Conservation (phyloP, 169 alveolate species). For the Plasmodium sp. region DNA sequence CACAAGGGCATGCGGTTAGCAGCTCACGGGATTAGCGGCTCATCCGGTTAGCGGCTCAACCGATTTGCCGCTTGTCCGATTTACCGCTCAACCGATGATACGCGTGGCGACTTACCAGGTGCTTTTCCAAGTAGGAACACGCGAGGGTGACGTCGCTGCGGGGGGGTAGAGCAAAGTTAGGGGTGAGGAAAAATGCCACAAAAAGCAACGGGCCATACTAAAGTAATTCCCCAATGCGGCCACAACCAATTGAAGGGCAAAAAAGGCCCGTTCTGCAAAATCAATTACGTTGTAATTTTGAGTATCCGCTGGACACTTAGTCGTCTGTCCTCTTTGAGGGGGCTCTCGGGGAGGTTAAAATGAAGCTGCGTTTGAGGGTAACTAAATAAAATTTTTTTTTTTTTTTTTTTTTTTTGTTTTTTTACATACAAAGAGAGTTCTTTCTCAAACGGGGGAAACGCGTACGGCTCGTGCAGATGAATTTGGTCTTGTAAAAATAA, state of each 20-base stretch:
- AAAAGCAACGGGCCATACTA: not conserved
- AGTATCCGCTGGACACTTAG: slow-evolving; percentile 30
- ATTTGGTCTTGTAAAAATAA: not conserved
- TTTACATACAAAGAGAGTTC: slow-evolving; percentile 25
- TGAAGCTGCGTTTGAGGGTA: slow-evolving; percentile 25
- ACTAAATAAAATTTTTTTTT: slow-evolving; percentile 52
- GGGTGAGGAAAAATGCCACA: not conserved
- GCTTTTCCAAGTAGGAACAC: slow-evolving; percentile 65
- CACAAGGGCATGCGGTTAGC: not conserved
- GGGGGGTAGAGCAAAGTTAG: not conserved
- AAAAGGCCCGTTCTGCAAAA: not conserved
- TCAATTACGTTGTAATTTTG: slow-evolving; percentile 56
- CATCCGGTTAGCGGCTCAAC: not conserved
- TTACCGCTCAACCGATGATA: not conserved
- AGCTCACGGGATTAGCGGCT: no score
- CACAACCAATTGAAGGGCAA: not conserved
- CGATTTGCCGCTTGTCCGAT: not conserved
- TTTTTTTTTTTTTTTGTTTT: slow-evolving; percentile 26
- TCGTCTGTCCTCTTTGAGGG: not conserved
- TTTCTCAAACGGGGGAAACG: slow-evolving; percentile 45
- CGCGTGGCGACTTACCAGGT: slow-evolving; percentile 18
- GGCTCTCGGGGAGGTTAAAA: not conserved
- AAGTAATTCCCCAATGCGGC: not conserved
- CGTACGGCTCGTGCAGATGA: slow-evolving; percentile 13
- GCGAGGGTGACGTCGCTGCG: slow-evolving; percentile 66